Evolutionary conservation across 2,329 filamentous ascomycete genomes (phyloP).

Genomic region (Boeremia exigua): DNA sequence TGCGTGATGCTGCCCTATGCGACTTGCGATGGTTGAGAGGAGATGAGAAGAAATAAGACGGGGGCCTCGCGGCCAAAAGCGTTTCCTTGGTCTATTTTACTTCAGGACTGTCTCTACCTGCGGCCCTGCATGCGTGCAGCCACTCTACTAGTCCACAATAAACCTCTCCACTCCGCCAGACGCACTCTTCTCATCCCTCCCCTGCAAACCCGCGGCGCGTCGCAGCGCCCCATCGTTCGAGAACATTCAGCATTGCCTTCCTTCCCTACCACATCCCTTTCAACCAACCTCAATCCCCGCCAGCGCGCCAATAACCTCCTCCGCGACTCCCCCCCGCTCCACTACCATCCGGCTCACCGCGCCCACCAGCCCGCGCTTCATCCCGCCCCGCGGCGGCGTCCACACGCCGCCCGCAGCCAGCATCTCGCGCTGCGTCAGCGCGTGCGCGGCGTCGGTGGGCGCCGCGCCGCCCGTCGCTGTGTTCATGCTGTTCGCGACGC

Average conservation of each 20-base stretch:
- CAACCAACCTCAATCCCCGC: slow-evolving; percentile 68
- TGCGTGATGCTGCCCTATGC: slow-evolving; percentile 8
- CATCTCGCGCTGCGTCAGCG: slow-evolving; percentile 58
- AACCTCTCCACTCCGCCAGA: background rate
- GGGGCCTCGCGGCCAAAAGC: slow-evolving; percentile 32
- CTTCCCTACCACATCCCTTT: no score
- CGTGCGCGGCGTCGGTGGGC: slow-evolving; percentile 48
- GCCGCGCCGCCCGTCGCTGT: slow-evolving; percentile 51
- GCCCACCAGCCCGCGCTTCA: slow-evolving; percentile 75
- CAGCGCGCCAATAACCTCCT: slow-evolving; percentile 83
- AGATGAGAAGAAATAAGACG: slow-evolving; percentile 15
- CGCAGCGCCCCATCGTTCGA: no score
- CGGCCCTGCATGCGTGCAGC: background rate
- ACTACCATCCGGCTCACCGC: slow-evolving; percentile 79
- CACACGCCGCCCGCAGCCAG: slow-evolving; percentile 74
- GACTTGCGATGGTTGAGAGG: no score
- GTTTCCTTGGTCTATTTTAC: background rate
- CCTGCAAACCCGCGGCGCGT: no score
- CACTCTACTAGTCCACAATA: background rate
- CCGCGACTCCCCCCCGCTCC: slow-evolving; percentile 78
- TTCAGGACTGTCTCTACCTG: background rate
- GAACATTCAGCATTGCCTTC: background rate
- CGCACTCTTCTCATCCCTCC: no score
- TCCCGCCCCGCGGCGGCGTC: slow-evolving; percentile 83
- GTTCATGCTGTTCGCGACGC: slow-evolving; percentile 56